Percentiles rank a stretch among this genome's conserved stretches.
phyloP scores from a whole-genome alignment of 2,329 filamentous ascomycete species.

The Berkeleyomyces rouxiae region DNA sequence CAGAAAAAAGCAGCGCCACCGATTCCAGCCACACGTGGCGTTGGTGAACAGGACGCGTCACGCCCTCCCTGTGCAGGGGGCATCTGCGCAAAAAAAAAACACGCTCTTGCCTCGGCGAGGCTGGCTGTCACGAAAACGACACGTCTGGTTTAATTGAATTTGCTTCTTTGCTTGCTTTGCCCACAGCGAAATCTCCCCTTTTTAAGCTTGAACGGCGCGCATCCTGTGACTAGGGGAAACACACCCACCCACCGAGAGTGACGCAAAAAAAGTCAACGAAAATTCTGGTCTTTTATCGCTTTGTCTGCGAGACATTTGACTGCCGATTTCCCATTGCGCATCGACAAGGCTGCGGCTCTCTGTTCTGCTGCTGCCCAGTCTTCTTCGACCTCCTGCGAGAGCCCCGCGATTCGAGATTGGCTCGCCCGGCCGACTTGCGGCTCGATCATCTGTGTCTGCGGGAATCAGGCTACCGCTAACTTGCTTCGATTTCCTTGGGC shows the following conservation, averaged over 20 bases:
- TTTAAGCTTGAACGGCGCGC: constrained; percentile 18
- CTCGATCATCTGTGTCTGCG: no score
- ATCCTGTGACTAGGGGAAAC: constrained; percentile 2
- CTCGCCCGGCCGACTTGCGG: no score
- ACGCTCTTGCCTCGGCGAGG: background rate
- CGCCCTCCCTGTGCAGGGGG: background rate
- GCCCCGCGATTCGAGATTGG: no score
- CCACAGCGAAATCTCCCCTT: background rate
- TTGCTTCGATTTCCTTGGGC: no score
- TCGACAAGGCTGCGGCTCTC: background rate
- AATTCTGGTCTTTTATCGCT: constrained; percentile 21
- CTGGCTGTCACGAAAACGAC: constrained; percentile 27
- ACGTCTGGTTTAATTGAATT: constrained; percentile 22
- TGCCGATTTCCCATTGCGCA: no score
- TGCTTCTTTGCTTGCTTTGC: background rate
- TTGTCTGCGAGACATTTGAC: constrained; percentile 21
- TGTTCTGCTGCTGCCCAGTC: background rate
- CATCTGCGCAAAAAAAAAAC: background rate
- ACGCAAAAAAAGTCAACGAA: background rate
- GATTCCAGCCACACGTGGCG: background rate
- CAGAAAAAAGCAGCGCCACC: background rate
- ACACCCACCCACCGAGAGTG: background rate
- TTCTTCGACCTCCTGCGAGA: no score
- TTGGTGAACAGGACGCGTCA: constrained; percentile 9
- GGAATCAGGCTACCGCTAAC: no score